Base-by-base conservation (phyloP, 2,329 filamentous ascomycete species). In the Pseudogymnoascus sp. region DNA sequence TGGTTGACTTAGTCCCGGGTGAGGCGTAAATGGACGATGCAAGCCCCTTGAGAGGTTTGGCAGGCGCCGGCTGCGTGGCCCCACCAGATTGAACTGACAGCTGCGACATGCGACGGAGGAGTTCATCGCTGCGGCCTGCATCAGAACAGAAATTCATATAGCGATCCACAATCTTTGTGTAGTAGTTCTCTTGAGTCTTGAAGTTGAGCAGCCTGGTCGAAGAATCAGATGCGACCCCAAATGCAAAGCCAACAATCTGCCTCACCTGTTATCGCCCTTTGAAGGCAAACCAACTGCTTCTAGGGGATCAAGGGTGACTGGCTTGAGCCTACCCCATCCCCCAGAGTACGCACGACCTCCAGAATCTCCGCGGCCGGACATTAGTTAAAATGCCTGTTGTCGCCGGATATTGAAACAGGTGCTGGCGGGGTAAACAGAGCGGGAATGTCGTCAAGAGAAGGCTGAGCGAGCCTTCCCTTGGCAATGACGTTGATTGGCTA, bases 101-200 rank as follows among this genome's bases (percentile, higher is more conserved):
- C 1, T 86, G 86, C 1, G 88, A 83, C 72, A 96, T 93, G 62
- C 90, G 88, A 60, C 83, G 81, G 65, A 92, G 84, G 26, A 97
- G 84, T 68, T 89, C 86, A 67, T 90, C 86, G 61, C 87, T 82
- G 71, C 88, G 84, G 63, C 87, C 84, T 15, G 86, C 85, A 37
- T 87, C 82, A 60, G 90, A 89, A 79, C 92, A 96, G 75, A 96
- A 96, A 67, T 86, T 85, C 84, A 96, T 88, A 77, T 96, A 97
- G 59, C 91, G 86, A 72, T 93, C 88, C 64, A 93, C 86, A 70
- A 97, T 96, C 72, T 88, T 90, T 72, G 87, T 87, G 76, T 93
- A 96, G 78, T 93, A 97, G 62, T 80, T 80, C 74, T 96, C 89
- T 76, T 97, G 93, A 7, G 83, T 84, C 76, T 90, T 91, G 75